Conservation (phyloP, 2,329 filamentous ascomycete species). For the Aureobasidium sp. region DNA sequence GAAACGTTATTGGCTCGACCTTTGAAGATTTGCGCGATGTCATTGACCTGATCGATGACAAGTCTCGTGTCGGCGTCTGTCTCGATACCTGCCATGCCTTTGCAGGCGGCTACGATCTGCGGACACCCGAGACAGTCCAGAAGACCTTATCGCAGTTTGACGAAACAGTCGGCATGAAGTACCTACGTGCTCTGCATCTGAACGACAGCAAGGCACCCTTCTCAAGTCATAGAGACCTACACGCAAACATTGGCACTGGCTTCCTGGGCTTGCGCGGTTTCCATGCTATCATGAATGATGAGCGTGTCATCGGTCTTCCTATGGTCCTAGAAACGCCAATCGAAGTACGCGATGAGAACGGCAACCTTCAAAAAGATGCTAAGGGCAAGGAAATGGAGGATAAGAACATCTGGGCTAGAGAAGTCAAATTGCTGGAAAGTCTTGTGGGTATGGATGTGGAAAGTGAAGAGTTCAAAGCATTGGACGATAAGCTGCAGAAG, state of each 20-base stretch:
- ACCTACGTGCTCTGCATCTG: constrained; percentile 79
- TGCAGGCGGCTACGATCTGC: constrained; percentile 85
- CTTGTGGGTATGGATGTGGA: constrained; percentile 78
- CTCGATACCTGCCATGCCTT: constrained; percentile 97
- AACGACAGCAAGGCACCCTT: constrained; percentile 95
- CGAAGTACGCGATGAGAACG: constrained; percentile 59
- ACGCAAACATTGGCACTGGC: constrained; percentile 93
- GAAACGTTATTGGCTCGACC: constrained; percentile 76
- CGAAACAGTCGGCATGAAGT: constrained; percentile 65
- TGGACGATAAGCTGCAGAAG: constrained; percentile 60
- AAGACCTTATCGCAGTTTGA: constrained; percentile 72
- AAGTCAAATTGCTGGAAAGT: constrained; percentile 90
- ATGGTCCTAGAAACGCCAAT: constrained; percentile 97
- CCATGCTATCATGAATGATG: constrained; percentile 81
- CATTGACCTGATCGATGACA: constrained; percentile 72
- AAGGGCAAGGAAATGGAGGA: constrained; percentile 58
- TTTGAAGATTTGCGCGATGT: constrained; percentile 85
- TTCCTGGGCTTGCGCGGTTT: constrained; percentile 88
- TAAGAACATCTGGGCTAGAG: constrained; percentile 77
- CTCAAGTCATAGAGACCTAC: constrained; percentile 73
- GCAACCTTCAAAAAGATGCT: constrained; percentile 42
- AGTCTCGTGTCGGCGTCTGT: constrained; percentile 81
- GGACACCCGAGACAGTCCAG: constrained; percentile 65
- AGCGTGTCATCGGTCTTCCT: constrained; percentile 67
- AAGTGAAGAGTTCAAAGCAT: constrained; percentile 59